Conservation (phyloP, 2,329 filamentous ascomycete genomes). For the Colletotrichum euphorbiae region DNA sequence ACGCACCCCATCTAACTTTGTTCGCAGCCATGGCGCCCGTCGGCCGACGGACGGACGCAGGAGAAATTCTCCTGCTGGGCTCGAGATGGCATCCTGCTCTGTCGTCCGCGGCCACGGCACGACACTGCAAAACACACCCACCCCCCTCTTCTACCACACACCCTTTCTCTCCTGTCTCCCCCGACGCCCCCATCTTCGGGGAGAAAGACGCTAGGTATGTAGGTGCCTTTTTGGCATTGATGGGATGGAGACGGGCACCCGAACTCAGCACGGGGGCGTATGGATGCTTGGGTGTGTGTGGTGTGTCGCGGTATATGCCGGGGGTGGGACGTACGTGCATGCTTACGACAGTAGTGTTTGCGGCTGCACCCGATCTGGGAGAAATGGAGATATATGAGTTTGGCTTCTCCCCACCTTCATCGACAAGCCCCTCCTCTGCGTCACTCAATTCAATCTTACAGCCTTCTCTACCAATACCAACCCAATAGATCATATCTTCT, state of each 20-base stretch:
- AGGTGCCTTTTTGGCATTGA: background rate
- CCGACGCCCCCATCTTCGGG: background rate
- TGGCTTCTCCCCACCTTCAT: slow-evolving; percentile 21
- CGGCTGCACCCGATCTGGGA: slow-evolving; percentile 17
- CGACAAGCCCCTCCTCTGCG: slow-evolving; percentile 4
- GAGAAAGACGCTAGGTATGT: background rate
- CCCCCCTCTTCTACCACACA: background rate
- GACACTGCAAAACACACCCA: background rate
- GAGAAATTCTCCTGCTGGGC: no score
- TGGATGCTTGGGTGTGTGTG: background rate
- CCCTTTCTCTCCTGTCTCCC: no score
- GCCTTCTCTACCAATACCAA: background rate
- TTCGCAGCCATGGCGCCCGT: slow-evolving; percentile 27
- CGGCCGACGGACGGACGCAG: slow-evolving; percentile 30
- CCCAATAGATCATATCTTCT: background rate
- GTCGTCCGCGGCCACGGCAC: no score
- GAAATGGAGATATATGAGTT: slow-evolving; percentile 35
- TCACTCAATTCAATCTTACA: background rate
- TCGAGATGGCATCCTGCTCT: background rate
- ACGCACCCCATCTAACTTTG: slow-evolving; percentile 26
- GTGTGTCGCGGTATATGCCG: background rate
- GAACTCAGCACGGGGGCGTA: background rate
- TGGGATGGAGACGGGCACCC: background rate
- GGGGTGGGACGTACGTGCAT: background rate
- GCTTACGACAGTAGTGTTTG: background rate